Percentiles rank a stretch among this genome's conserved stretches.
Conservation (phyloP, 208 protist species). For the Borovskyia barvae region DNA sequence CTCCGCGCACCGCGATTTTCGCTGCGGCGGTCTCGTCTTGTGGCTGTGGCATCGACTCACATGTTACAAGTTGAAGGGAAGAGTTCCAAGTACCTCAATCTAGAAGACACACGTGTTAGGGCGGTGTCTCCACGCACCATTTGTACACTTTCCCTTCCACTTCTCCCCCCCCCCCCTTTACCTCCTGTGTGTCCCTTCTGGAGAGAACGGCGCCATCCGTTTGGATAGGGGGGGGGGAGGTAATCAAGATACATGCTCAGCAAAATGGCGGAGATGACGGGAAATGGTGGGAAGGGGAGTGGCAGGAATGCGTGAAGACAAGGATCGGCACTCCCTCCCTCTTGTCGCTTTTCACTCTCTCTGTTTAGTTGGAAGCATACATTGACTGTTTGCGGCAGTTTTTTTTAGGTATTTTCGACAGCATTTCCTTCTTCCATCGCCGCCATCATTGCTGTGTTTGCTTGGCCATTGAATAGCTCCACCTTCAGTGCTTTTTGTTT, state of each 20-base stretch:
- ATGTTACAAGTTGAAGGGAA: slow-evolving; percentile 10
- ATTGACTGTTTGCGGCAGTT: too few relatives aligned
- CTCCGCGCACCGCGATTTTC: slow-evolving; percentile 8
- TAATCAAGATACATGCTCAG: not conserved
- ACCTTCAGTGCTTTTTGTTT: not conserved
- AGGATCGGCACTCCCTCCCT: too few relatives aligned
- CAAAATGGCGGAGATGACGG: not conserved
- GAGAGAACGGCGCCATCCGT: too few relatives aligned
- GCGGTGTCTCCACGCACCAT: not conserved
- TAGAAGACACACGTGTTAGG: too few relatives aligned
- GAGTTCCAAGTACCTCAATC: too few relatives aligned
- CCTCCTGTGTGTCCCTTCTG: not conserved
- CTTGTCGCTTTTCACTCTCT: too few relatives aligned
- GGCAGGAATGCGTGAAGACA: too few relatives aligned
- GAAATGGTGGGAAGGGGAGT: not conserved
- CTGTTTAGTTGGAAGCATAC: too few relatives aligned
- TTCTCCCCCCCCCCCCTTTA: not conserved
- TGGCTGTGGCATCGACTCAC: slow-evolving; percentile 1
- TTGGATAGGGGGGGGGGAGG: too few relatives aligned
- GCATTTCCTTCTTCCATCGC: too few relatives aligned
- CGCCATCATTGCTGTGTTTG: too few relatives aligned
- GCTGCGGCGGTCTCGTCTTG: slow-evolving; percentile 9
- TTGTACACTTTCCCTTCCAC: not conserved
- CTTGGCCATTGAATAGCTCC: not conserved
- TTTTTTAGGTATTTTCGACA: too few relatives aligned